Percentiles rank a stretch among this genome's conserved stretches.
These are phyloP conservation scores for Raffaelea arxii DNA, from an alignment of 2,329 filamentous ascomycete species.

Conservation along the genomic window DNA sequence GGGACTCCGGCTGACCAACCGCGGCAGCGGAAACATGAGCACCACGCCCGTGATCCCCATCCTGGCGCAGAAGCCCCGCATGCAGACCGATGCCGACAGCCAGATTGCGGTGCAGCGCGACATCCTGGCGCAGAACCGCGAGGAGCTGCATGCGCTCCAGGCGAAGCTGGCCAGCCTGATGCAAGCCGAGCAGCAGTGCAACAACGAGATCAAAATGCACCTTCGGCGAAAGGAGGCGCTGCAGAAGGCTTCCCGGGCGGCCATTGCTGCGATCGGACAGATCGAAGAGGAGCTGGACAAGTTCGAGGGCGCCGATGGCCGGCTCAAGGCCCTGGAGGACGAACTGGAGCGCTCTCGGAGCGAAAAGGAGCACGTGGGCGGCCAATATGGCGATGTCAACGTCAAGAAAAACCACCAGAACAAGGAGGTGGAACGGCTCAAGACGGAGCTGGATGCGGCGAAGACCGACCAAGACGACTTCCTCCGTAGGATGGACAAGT, in stretches of 20 bases:
- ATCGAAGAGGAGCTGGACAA: conserved; percentile 52
- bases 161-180: conserved; percentile 36
- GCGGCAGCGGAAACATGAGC: conserved; percentile 25
- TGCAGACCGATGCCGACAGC: conserved; percentile 65
- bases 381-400: conserved; percentile 43
- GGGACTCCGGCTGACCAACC: conserved; percentile 48
- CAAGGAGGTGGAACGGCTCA: conserved; percentile 28
- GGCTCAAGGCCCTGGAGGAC: conserved; percentile 47
- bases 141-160: conserved; percentile 43
- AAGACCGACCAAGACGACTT: conserved; percentile 26
- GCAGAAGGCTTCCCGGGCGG: conserved; percentile 44
- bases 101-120: conserved; percentile 49
- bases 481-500: conserved; percentile 42
- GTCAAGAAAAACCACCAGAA: conserved; percentile 40
- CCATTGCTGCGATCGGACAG: conserved; percentile 47
- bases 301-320: conserved; percentile 58
- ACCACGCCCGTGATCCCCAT: conserved; percentile 31
- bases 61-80: conserved; percentile 51
- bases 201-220: conserved; percentile 38
- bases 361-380: conserved; percentile 37
- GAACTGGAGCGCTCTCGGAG: conserved; percentile 44
- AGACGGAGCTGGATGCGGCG: conserved; percentile 21
- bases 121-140: conserved; percentile 40
- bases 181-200: conserved; percentile 37
- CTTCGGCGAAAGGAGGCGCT: conserved; percentile 30